Evolutionary conservation across 1,284 basidiomycete species (phyloP).

Genomic region (Farysia itapuensis): DNA sequence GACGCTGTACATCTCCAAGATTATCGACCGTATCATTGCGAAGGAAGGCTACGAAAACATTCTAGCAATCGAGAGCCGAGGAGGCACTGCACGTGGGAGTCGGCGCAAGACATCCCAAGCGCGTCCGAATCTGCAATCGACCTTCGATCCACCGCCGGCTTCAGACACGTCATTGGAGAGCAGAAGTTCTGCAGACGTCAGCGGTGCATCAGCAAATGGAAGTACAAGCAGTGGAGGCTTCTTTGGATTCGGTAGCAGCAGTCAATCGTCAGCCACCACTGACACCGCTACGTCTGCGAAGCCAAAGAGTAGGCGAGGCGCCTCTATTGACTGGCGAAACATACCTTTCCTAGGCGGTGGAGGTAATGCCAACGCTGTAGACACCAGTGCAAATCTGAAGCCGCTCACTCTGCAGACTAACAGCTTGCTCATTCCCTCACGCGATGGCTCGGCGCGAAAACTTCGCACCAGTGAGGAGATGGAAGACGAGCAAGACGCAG

Average conservation of each 20-base stretch:
- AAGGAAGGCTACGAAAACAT: conserved; percentile 93
- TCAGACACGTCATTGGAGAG: too few species aligned
- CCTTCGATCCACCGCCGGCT: too few species aligned
- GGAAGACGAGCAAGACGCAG: conserved; percentile 40
- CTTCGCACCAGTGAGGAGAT: conserved; percentile 38
- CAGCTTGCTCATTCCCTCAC: conserved; percentile 15
- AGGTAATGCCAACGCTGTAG: conserved; percentile 1
- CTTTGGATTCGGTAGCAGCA: conserved; percentile 17
- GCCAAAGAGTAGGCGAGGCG: conserved; percentile 21
- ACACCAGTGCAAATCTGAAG: conserved; percentile 67
- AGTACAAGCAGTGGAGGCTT: conserved; percentile 19
- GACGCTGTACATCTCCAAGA: conserved; percentile 90
- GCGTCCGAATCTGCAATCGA: conserved; percentile 1
- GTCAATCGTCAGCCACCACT: background rate
- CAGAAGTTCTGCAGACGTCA: background rate
- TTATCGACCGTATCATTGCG: conserved; percentile 89
- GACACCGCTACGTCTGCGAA: conserved; percentile 1
- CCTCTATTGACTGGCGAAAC: conserved; percentile 41
- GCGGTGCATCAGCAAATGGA: conserved; percentile 9
- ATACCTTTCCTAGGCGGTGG: conserved; percentile 38
- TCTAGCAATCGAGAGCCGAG: conserved; percentile 74
- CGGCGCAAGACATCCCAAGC: conserved; percentile 22
- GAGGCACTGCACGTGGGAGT: conserved; percentile 45
- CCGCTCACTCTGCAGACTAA: conserved; percentile 67
- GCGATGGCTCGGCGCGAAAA: conserved; percentile 24